Evolutionary conservation across 2,329 filamentous ascomycete genomes (phyloP), one percentile per base, ranked within the genome.

Genomic region (Aspergillus sojae): DNA sequence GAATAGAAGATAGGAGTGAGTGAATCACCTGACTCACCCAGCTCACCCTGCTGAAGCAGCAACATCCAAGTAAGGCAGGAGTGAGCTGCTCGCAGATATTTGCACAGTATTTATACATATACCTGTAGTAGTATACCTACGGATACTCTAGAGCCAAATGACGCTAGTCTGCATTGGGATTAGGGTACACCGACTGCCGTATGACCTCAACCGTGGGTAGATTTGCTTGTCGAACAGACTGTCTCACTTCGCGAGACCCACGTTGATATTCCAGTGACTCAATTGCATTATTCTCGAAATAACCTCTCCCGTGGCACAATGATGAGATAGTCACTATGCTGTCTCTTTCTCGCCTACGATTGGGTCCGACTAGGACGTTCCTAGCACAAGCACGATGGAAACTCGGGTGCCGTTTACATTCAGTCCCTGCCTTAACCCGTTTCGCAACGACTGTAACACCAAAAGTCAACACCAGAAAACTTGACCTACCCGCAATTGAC

Each of bases 401-500:
- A 36, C 64, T 63, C 69, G 58, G 54, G 58, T 60, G 56, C 57
- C 62, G 41, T 41, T 65, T 66, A 57, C 65, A 57, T 45, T 28
- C 55, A 32, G 11, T 36, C 16, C 65, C 62, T 55, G 41, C 58
- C 62, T 65, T 46, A 36, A 57, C 66, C 41, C 72, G 75, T 58
- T 64, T 72, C 52, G 64, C 74, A 50, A 71, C 75, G 39, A 75
- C 71, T 16, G 39, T 56, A 19, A 34, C 68, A 3, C 34, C 67
- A 10, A 63, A 67, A 6, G 52, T 70, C 4, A 57, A 46, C 26
- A 16, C 68, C 6, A 67, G 62, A 61, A 74, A 70, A 57, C 74
- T 83, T 26, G 80, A 84, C 63, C 78, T 85, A 12, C 72, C 75
- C 1, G 75, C 78, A 1, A 77, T 86, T 45, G 83, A 85, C 67